A percentile compares a stretch with the other conserved stretches of the same genome.
phyloP scores from a whole-genome alignment of 2,329 filamentous ascomycete species.

The Dendryphion nanum region DNA sequence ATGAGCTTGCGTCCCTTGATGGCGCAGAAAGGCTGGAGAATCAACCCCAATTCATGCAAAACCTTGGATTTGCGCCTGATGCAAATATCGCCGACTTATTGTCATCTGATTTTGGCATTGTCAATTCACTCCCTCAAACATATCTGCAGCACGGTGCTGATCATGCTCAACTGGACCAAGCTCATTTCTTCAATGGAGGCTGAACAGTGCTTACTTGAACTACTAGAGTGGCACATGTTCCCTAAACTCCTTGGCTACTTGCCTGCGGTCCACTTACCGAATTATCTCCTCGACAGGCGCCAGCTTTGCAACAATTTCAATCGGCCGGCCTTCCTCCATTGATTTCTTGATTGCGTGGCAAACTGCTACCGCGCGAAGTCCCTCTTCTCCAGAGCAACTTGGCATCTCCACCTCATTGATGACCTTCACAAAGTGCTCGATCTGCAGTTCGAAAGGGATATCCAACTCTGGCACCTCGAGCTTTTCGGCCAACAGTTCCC shows the following conservation, averaged over 20 bases:
- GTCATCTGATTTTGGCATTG: conserved; percentile 42
- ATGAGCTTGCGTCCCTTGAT: conserved; percentile 58
- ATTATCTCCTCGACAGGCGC: neutral
- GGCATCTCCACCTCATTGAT: conserved; percentile 44
- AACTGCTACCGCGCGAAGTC: conserved; percentile 52
- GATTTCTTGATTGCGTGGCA: conserved; percentile 52
- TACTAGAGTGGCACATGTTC: neutral
- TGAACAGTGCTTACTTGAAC: conserved; percentile 5
- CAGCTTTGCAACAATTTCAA: conserved; percentile 18
- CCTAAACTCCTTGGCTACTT: no score
- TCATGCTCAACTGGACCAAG: conserved; percentile 18
- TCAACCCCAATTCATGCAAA: conserved; percentile 65
- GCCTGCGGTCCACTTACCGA: no score
- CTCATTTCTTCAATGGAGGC: conserved; percentile 23
- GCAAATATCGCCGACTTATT: conserved; percentile 57
- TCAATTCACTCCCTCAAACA: conserved; percentile 38
- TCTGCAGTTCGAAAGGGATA: conserved; percentile 54
- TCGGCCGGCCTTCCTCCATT: conserved; percentile 39
- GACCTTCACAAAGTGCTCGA: conserved; percentile 53
- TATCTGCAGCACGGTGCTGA: conserved; percentile 28
- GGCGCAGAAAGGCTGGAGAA: conserved; percentile 53
- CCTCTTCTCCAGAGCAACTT: conserved; percentile 51
- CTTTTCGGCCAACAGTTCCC: conserved; percentile 33
- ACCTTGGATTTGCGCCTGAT: conserved; percentile 64
- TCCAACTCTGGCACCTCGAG: conserved; percentile 28